Percentiles rank a stretch among this genome's conserved stretches.
phyloP scores from a whole-genome alignment of 805 yeast genomes.

The Lipomyces starkeyi region DNA sequence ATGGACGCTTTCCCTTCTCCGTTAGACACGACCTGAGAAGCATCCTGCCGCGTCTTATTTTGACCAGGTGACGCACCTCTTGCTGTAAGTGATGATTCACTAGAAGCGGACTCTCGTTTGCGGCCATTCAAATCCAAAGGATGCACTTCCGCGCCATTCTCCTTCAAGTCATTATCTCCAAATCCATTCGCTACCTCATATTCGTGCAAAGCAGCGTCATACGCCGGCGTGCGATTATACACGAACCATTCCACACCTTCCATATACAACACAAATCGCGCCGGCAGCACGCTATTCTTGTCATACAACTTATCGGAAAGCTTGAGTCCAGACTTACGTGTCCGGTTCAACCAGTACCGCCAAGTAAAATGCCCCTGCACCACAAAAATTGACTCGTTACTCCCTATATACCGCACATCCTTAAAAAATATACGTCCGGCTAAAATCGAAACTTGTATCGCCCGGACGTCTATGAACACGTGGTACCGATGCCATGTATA shows the following conservation, averaged over 20 bases:
- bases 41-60: not conserved
- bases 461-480: slow-evolving; percentile 68
- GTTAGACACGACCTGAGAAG: not conserved
- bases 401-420: slow-evolving; percentile 74
- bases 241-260: slow-evolving; percentile 84
- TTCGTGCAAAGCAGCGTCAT: slow-evolving; percentile 62
- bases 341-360: slow-evolving; percentile 79
- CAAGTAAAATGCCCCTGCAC: slow-evolving; percentile 80
- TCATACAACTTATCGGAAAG: slow-evolving; percentile 21
- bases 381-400: slow-evolving; percentile 72
- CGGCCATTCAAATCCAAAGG: not conserved
- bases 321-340: slow-evolving; percentile 45
- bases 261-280: slow-evolving; percentile 61
- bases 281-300: slow-evolving; percentile 58
- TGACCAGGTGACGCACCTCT: not conserved
- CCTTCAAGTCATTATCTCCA: not conserved
- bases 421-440: slow-evolving; percentile 84
- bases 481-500: slow-evolving; percentile 67
- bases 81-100: not conserved
- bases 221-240: slow-evolving; percentile 80
- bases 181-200: slow-evolving; percentile 33
- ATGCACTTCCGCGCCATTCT: not conserved
- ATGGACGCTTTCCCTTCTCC: slow-evolving; percentile 21
- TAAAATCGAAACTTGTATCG: slow-evolving; percentile 75
- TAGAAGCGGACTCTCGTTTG: not conserved